Evolutionary conservation across 805 yeast genomes (phyloP), one percentile per base, ranked within the genome.

Genomic region (Saturnispora zaruensis): DNA sequence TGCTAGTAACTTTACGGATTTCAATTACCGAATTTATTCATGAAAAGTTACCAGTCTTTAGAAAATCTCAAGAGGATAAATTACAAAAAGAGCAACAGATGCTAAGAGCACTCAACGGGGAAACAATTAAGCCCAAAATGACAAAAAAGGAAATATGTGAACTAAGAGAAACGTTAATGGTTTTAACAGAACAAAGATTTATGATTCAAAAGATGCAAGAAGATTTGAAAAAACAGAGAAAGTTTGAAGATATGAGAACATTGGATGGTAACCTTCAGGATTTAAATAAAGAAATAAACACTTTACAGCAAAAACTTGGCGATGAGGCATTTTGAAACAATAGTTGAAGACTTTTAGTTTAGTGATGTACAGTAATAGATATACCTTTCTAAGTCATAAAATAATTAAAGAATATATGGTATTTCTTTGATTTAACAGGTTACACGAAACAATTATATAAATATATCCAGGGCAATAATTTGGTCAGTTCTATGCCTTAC

Each of bases 151-250:
- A 81, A 54, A 75, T 84, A 8, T 72, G 89, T 41, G 73, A 73
- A 45, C 66, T 73, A 25, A 67, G 93, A 43, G 91, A 88, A 56
- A 82, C 84, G 55, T 66, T 90, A 51, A 85, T 90, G 84, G 96
- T 91, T 9, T 66, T 88, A 60, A 83, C 83, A 53, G 98, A 90
- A 61, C 98, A 90, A 59, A 73, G 74, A 57, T 90, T 77, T 56
- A 65, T 91, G 53, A 81, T 91, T 3, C 77, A 79, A 51, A 73
- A 78, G 14, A 77, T 83, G 76, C 75, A 86, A 25, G 71, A 73
- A 2, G 78, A 74, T 13, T 78, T 82, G 34, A 85, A 82, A 52
- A 74, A 73, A 55, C 79, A 76, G 46, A 68, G 97, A 41, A 78
- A 79, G 55, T 87, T 87, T 59, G 96, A 89, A 51, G 96, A 87